phyloP scores from a whole-genome alignment of 1,284 basidiomycete genomes.

The Pseudozyma flocculosa region DNA sequence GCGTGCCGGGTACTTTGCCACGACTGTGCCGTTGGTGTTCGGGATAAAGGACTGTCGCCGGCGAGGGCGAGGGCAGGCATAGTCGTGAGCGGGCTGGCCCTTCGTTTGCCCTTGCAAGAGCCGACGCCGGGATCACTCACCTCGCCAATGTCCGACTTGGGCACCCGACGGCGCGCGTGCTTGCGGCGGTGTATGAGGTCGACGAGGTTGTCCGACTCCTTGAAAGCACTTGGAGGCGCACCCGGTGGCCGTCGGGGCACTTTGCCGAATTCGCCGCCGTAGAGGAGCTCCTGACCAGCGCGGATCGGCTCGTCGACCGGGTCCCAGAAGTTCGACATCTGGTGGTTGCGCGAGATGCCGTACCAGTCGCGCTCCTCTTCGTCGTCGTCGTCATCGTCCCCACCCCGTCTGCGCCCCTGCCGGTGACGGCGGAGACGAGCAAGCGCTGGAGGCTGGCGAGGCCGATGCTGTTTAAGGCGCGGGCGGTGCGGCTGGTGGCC shows the following conservation, averaged over 20 bases:
- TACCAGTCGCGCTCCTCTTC: slow-evolving; percentile 31
- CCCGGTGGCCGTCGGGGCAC: slow-evolving; percentile 37
- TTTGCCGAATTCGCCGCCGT: slow-evolving; percentile 82
- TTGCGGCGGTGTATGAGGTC: slow-evolving; percentile 32
- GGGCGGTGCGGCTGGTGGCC: slow-evolving; percentile 4
- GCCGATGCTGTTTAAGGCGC: slow-evolving; percentile 35
- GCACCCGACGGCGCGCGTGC: slow-evolving; percentile 55
- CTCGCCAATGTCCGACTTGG: slow-evolving; percentile 58
- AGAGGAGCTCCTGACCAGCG: slow-evolving; percentile 71
- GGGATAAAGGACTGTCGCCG: slow-evolving; percentile 65
- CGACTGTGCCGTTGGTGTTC: slow-evolving; percentile 81
- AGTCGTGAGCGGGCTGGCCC: too few species aligned
- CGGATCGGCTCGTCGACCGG: slow-evolving; percentile 67
- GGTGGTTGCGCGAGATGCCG: slow-evolving; percentile 19
- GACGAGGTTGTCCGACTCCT: slow-evolving; percentile 20
- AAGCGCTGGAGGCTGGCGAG: slow-evolving; percentile 36
- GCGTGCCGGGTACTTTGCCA: slow-evolving; percentile 76
- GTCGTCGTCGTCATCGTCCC: slow-evolving; percentile 33
- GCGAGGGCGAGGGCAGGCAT: slow-evolving; percentile 61
- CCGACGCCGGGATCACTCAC: slow-evolving; percentile 5
- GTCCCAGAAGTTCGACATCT: slow-evolving; percentile 48
- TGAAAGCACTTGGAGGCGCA: slow-evolving; percentile 24
- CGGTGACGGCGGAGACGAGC: slow-evolving; percentile 24
- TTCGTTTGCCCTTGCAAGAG: too few species aligned
- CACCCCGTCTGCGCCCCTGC: slow-evolving; percentile 2